These are phyloP conservation scores for Lycium barbarum DNA, from an alignment of 257 asterid genomes.

Conservation along the genomic window DNA sequence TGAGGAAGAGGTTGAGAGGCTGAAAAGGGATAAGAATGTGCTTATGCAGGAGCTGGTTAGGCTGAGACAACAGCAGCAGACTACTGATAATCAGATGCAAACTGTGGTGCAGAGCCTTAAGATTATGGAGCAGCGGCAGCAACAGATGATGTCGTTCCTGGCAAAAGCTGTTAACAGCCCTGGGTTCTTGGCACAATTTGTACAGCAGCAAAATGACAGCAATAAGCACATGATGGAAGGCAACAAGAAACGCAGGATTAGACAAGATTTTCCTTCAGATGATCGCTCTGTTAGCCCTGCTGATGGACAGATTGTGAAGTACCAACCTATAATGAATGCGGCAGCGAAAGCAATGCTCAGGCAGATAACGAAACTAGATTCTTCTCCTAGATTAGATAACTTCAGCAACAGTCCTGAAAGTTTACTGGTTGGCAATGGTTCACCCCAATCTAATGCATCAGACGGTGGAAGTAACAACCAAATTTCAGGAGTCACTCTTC, in stretches of 20 bases:
- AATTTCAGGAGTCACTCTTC: slow-evolving; percentile 70
- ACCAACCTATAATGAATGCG: slow-evolving; percentile 77
- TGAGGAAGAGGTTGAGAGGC: slow-evolving; percentile 90
- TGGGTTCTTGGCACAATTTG: slow-evolving; percentile 81
- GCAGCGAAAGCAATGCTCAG: slow-evolving; percentile 78
- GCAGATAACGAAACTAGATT: slow-evolving; percentile 65
- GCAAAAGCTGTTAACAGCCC: slow-evolving; percentile 96
- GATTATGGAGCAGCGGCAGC: slow-evolving; percentile 96
- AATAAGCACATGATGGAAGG: slow-evolving; percentile 59
- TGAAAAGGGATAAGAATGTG: slow-evolving; percentile 87
- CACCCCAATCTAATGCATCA: slow-evolving; percentile 41
- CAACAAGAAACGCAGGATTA: slow-evolving; percentile 79
- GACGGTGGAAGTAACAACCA: slow-evolving; percentile 46
- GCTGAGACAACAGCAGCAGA: slow-evolving; percentile 84
- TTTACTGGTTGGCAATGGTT: slow-evolving; percentile 49
- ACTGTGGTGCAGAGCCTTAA: slow-evolving; percentile 79
- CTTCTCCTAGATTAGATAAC: slow-evolving; percentile 67
- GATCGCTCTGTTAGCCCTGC: slow-evolving; percentile 45
- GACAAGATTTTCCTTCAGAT: slow-evolving; percentile 57
- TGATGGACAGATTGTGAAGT: slow-evolving; percentile 80
- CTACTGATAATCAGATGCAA: slow-evolving; percentile 77
- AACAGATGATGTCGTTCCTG: slow-evolving; percentile 92
- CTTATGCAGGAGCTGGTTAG: slow-evolving; percentile 88
- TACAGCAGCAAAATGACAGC: slow-evolving; percentile 77
- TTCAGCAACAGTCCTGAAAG: slow-evolving; percentile 50